phyloP scores from a whole-genome alignment of 495 filamentous ascomycete genomes.

The Penicillium paxilli region DNA sequence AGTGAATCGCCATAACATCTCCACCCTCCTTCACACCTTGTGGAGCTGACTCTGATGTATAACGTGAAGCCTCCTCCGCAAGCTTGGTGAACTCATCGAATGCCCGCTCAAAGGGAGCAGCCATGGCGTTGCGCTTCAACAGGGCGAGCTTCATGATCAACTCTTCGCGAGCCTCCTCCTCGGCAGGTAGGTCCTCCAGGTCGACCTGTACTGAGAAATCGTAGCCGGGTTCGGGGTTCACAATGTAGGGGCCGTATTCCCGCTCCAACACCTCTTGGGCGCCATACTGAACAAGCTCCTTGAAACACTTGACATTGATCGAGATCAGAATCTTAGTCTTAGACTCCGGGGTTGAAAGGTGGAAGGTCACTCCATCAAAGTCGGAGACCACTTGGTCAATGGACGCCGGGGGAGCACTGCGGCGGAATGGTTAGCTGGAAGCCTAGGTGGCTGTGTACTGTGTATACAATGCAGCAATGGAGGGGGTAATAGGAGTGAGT shows the following conservation, averaged over 20 bases:
- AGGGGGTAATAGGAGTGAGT: no score
- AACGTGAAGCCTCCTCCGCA: slow-evolving; percentile 83
- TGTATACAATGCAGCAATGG: slow-evolving; percentile 23
- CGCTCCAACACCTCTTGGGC: slow-evolving; percentile 86
- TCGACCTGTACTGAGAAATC: slow-evolving; percentile 92
- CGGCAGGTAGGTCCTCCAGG: slow-evolving; percentile 79
- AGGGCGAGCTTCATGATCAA: slow-evolving; percentile 82
- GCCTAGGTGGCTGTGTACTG: slow-evolving; percentile 27
- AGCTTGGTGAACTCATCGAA: slow-evolving; percentile 89
- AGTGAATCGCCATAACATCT: slow-evolving; percentile 94
- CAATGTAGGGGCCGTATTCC: slow-evolving; percentile 92
- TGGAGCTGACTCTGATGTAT: slow-evolving; percentile 86
- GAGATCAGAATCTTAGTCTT: slow-evolving; percentile 93
- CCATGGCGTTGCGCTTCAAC: slow-evolving; percentile 97
- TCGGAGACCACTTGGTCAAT: slow-evolving; percentile 98
- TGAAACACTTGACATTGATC: slow-evolving; percentile 90
- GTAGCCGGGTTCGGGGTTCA: slow-evolving; percentile 83
- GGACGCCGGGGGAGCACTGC: slow-evolving; percentile 75
- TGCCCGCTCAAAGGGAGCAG: slow-evolving; percentile 93
- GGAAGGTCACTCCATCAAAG: slow-evolving; percentile 97
- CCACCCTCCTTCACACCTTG: slow-evolving; percentile 85
- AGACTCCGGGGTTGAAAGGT: slow-evolving; percentile 90
- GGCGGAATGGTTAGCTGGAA: slow-evolving; percentile 34
- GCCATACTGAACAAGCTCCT: slow-evolving; percentile 88
- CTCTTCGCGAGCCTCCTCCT: slow-evolving; percentile 77